Conservation (phyloP, 768 basidiomycete species). For the Hygrophorus pudorinus region DNA sequence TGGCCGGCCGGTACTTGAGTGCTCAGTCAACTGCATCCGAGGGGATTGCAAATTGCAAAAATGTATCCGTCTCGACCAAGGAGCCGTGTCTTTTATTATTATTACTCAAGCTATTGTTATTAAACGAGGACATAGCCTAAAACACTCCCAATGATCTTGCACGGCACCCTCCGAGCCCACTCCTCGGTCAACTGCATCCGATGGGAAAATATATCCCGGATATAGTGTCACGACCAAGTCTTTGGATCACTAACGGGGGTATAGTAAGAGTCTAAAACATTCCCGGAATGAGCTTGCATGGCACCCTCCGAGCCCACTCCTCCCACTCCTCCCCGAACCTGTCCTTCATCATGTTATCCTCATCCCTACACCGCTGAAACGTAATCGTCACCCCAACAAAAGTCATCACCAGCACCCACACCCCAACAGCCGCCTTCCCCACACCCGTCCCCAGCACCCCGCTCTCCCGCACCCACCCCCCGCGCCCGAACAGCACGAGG, state of each 20-base stretch:
- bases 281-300: constrained; percentile 19
- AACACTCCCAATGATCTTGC: constrained; percentile 16
- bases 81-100: no score
- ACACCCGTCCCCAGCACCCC: constrained; percentile 8
- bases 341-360: constrained; percentile 19
- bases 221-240: no score
- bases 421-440: constrained; percentile 3
- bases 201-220: no score
- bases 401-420: neutral
- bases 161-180: constrained; percentile 19
- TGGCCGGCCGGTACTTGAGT: no score
- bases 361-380: constrained; percentile 14
- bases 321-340: constrained; percentile 25
- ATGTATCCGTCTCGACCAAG: no score
- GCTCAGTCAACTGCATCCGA: no score
- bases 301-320: constrained; percentile 17
- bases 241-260: no score
- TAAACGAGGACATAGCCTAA: no score
- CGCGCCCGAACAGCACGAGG: constrained; percentile 5
- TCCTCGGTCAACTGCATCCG: no score
- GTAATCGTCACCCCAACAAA: constrained; percentile 1
- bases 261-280: constrained; percentile 12
- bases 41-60: no score
- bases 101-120: no score
- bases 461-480: constrained; percentile 11